phyloP scores from a whole-genome alignment of 2,329 filamentous ascomycete species.

The Lachnellula subtilissima region DNA sequence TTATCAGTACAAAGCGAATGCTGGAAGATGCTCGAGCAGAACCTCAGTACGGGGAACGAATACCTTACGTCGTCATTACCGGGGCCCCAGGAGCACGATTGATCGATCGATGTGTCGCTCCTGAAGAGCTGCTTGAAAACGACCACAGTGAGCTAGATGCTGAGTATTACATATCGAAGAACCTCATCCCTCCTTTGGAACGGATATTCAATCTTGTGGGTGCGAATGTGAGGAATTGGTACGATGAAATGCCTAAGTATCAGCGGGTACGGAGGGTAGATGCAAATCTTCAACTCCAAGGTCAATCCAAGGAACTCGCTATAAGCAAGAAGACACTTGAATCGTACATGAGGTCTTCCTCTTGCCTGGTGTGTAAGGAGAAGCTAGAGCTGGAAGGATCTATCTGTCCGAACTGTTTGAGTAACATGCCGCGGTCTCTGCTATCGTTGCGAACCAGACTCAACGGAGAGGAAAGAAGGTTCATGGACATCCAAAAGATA shows the following conservation, averaged over 20 bases:
- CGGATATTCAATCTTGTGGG: slow-evolving; percentile 96
- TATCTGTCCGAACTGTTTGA: slow-evolving; percentile 56
- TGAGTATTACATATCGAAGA: slow-evolving; percentile 96
- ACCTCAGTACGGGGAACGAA: slow-evolving; percentile 89
- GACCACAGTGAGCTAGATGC: slow-evolving; percentile 79
- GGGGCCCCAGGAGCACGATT: slow-evolving; percentile 82
- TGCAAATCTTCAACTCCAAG: slow-evolving; percentile 23
- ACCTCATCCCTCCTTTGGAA: slow-evolving; percentile 89
- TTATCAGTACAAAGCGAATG: slow-evolving; percentile 85
- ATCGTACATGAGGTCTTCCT: slow-evolving; percentile 78
- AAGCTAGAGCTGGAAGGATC: slow-evolving; percentile 40
- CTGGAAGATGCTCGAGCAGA: slow-evolving; percentile 79
- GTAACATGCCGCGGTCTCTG: slow-evolving; percentile 54
- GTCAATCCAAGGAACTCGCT: slow-evolving; percentile 36
- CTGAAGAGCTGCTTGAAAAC: slow-evolving; percentile 73
- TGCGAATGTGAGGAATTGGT: slow-evolving; percentile 86
- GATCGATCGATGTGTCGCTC: slow-evolving; percentile 84
- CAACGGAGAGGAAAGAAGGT: slow-evolving; percentile 57
- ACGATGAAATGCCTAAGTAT: slow-evolving; percentile 92
- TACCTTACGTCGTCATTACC: slow-evolving; percentile 89
- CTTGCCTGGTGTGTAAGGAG: slow-evolving; percentile 68
- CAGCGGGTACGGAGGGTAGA: slow-evolving; percentile 60
- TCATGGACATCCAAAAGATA: slow-evolving; percentile 60
- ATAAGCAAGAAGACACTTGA: slow-evolving; percentile 68
- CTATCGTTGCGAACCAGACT: slow-evolving; percentile 59